These are phyloP conservation scores for Ascochyta viciae-villosae DNA, from an alignment of 2,329 filamentous ascomycete genomes.

Conservation along the genomic window DNA sequence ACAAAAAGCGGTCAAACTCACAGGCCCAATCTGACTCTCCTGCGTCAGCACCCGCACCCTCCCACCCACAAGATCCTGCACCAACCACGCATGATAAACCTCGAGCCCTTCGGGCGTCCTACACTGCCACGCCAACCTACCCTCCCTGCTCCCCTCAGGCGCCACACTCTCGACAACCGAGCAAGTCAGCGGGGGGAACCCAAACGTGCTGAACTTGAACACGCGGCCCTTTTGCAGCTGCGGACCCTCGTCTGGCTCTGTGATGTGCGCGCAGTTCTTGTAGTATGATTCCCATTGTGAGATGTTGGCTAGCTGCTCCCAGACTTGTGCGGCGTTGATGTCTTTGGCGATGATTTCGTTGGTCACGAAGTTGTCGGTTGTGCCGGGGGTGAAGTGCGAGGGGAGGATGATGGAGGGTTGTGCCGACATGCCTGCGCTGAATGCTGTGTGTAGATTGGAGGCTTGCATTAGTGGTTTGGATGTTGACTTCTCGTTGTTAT, in stretches of 20 bases:
- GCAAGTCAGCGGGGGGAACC: constrained; percentile 42
- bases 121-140: constrained; percentile 27
- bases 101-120: constrained; percentile 35
- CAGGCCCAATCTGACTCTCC: constrained; percentile 44
- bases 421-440: background rate
- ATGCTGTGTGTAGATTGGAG: background rate
- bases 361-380: constrained; percentile 47
- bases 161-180: constrained; percentile 22
- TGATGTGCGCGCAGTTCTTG: constrained; percentile 41
- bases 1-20: background rate
- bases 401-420: constrained; percentile 42
- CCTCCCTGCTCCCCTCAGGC: constrained; percentile 27
- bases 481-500: background rate
- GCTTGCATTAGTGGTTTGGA: background rate
- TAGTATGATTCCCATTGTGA: constrained; percentile 47
- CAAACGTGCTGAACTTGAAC: constrained; percentile 48
- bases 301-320: constrained; percentile 42
- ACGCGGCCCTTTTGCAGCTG: constrained; percentile 34
- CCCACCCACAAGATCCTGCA: constrained; percentile 41
- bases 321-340: constrained; percentile 40
- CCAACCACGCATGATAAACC: constrained; percentile 48
- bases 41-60: constrained; percentile 47
- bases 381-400: constrained; percentile 41
- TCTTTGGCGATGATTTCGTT: constrained; percentile 43
- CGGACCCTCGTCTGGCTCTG: constrained; percentile 30